A percentile compares a stretch with the other conserved stretches of the same genome.
These are phyloP conservation scores for Physcia stellaris DNA, from an alignment of 495 filamentous ascomycete species.

Conservation along the genomic window DNA sequence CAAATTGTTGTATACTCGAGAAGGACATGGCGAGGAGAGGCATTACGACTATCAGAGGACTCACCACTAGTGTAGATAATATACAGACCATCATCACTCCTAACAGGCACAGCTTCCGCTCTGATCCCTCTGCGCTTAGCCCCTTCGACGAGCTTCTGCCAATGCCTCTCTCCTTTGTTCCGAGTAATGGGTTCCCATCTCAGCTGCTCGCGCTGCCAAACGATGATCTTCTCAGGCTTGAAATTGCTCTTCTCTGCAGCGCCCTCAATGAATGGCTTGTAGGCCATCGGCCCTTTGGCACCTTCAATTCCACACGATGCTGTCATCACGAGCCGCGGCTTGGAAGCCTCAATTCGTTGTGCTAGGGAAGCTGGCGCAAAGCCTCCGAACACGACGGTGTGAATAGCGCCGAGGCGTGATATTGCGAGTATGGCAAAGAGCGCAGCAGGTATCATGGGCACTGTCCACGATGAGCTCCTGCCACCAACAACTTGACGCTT, in stretches of 20 bases:
- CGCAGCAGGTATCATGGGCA: conserved; percentile 93
- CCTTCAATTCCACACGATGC: conserved; percentile 91
- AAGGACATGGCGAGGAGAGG: no score
- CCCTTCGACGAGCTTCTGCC: conserved; percentile 62
- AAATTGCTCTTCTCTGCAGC: conserved; percentile 43
- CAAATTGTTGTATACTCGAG: no score
- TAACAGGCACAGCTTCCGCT: conserved; percentile 60
- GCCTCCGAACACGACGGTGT: conserved; percentile 85
- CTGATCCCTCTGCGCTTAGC: conserved; percentile 48
- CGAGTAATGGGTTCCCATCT: conserved; percentile 56
- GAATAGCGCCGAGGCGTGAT: conserved; percentile 71
- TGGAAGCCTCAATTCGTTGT: conserved; percentile 75
- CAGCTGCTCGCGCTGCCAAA: conserved; percentile 69
- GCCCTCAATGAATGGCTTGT: conserved; percentile 59
- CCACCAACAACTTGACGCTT: background rate
- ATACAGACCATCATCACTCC: conserved; percentile 65
- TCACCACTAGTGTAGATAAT: conserved; percentile 75
- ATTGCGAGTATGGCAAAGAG: conserved; percentile 74
- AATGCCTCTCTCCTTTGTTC: conserved; percentile 54
- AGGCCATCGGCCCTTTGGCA: conserved; percentile 56
- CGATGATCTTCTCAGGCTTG: conserved; percentile 52
- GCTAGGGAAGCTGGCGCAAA: conserved; percentile 72
- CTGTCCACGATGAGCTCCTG: conserved; percentile 25
- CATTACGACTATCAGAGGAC: conserved; percentile 8
- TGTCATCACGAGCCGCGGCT: conserved; percentile 64